Conservation (phyloP, 139 green algal species). For the Chlamydomonas sp. region DNA sequence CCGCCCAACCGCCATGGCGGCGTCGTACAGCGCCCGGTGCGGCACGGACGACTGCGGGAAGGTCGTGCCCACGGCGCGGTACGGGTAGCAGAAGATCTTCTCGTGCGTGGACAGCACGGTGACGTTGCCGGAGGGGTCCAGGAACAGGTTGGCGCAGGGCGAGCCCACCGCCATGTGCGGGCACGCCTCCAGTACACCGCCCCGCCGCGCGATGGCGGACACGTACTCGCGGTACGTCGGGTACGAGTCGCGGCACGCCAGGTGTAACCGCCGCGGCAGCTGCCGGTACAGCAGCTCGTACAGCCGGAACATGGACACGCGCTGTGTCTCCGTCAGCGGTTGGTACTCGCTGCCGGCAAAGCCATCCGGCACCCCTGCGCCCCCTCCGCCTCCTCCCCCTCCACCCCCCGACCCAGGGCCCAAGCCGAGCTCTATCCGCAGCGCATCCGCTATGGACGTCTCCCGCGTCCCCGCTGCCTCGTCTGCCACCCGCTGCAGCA, state of each 20-base stretch:
- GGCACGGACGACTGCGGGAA: conserved; percentile 76
- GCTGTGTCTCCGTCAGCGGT: conserved; percentile 44
- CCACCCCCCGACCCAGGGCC: neutral
- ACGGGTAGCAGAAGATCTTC: conserved; percentile 71
- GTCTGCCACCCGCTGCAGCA: conserved; percentile 39
- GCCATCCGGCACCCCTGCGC: neutral
- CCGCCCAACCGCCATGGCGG: conserved; percentile 48
- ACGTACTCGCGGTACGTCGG: conserved; percentile 56
- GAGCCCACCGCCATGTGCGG: conserved; percentile 60
- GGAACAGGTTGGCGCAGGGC: conserved; percentile 69
- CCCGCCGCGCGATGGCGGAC: conserved; percentile 38
- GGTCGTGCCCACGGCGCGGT: conserved; percentile 60
- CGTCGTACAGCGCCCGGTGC: conserved; percentile 60
- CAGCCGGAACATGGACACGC: conserved; percentile 48
- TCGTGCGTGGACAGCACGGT: conserved; percentile 71
- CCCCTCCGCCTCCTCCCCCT: neutral
- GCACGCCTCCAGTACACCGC: conserved; percentile 69
- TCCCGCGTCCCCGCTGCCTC: neutral
- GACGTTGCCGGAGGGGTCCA: conserved; percentile 63
- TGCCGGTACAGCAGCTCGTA: conserved; percentile 48
- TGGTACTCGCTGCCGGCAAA: neutral
- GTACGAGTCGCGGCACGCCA: conserved; percentile 46
- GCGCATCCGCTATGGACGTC: neutral
- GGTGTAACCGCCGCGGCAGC: conserved; percentile 46
- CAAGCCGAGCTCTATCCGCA: conserved; percentile 27